A percentile compares a stretch with the other conserved stretches of the same genome.
Conservation (phyloP, 2,329 filamentous ascomycete species). For the Cladosporium sp. region DNA sequence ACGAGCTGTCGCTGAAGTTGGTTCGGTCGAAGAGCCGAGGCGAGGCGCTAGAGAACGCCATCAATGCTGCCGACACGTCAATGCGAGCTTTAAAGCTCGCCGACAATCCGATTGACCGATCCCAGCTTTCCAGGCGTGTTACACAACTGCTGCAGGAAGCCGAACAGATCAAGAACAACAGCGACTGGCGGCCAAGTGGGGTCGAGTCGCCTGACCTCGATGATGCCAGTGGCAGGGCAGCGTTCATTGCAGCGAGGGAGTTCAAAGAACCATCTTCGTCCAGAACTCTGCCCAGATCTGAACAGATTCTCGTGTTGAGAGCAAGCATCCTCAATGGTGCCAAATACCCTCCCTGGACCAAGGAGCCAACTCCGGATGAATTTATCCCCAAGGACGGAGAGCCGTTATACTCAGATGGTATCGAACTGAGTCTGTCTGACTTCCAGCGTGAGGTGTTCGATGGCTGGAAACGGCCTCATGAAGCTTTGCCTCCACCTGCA, state of each 20-base stretch:
- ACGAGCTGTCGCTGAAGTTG: conserved; percentile 19
- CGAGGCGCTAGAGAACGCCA: conserved; percentile 33
- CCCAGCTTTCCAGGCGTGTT: conserved; percentile 64
- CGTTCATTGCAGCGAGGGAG: conserved; percentile 26
- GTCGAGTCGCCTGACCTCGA: background rate
- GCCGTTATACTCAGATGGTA: conserved; percentile 61
- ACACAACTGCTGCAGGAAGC: conserved; percentile 65
- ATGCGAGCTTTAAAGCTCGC: conserved; percentile 69
- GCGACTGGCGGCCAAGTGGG: conserved; percentile 23
- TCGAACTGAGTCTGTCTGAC: conserved; percentile 67
- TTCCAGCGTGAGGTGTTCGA: conserved; percentile 72
- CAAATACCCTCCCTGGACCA: conserved; percentile 81
- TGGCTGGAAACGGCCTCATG: conserved; percentile 73
- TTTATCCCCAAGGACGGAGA: conserved; percentile 56
- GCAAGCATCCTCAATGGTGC: conserved; percentile 78
- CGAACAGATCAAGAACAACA: conserved; percentile 64
- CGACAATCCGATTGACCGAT: conserved; percentile 58
- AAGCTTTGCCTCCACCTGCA: conserved; percentile 55
- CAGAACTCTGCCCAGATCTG: conserved; percentile 63
- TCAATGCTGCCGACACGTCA: conserved; percentile 73
- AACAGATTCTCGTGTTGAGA: conserved; percentile 72
- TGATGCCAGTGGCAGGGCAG: conserved; percentile 7
- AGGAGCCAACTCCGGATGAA: conserved; percentile 54
- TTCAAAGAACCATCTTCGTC: conserved; percentile 51
- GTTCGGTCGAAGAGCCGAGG: conserved; percentile 20